A percentile compares a stretch with the other conserved stretches of the same genome.
Evolutionary conservation across 768 basidiomycete genomes (phyloP).

Genomic region (Russula foetens): DNA sequence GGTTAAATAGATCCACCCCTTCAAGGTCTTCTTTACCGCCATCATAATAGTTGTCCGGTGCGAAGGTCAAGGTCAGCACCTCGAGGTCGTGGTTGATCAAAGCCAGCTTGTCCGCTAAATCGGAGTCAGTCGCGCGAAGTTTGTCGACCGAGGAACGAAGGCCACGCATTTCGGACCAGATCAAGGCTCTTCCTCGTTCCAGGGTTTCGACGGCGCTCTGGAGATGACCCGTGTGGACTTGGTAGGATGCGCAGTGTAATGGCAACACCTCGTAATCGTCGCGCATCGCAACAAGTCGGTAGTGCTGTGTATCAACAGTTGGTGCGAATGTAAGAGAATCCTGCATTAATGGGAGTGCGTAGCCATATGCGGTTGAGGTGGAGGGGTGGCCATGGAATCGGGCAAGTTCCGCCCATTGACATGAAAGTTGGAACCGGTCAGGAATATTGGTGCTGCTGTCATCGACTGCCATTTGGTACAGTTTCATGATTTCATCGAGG

Average conservation of each 20-base stretch:
- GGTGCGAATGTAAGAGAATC: no score
- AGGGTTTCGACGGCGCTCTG: no score
- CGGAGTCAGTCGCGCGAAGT: background rate
- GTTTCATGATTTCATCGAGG: background rate
- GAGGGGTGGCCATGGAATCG: background rate
- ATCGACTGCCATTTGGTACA: background rate
- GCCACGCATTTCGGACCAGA: background rate
- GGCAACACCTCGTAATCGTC: no score
- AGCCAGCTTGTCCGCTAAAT: background rate
- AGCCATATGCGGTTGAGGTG: no score
- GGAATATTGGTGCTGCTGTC: background rate
- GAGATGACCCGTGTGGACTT: no score
- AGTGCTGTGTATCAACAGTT: no score
- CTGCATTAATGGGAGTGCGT: no score
- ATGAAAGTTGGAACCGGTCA: background rate
- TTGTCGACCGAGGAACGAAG: background rate
- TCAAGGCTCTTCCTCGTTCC: no score
- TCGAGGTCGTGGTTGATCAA: background rate
- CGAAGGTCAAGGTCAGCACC: background rate
- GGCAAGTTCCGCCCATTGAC: background rate
- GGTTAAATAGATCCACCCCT: conserved; percentile 32
- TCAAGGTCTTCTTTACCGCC: no score
- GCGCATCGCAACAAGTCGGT: no score
- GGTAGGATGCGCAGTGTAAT: no score
- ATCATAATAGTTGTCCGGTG: background rate